Evolutionary conservation across 2,329 filamentous ascomycete genomes (phyloP), one percentile per base, ranked within the genome.

Genomic region (Colletotrichum tropicicola): DNA sequence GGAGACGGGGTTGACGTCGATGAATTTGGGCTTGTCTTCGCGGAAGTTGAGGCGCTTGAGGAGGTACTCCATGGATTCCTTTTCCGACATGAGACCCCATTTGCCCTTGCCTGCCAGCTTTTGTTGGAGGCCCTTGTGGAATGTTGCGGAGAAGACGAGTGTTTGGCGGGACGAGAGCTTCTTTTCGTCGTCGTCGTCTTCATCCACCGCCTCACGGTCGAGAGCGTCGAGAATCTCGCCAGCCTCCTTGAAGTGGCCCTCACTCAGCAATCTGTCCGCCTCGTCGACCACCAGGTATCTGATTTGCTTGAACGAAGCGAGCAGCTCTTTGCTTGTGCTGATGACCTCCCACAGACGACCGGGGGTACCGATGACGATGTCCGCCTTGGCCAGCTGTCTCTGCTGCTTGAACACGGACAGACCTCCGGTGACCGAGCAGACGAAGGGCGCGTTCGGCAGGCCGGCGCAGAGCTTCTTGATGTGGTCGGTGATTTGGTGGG

Each of bases 321-420:
- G 86, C 21, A 97, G 78, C 6, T 89, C 88, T 10, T 87, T 85
- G 45, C 91, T 92, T 1, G 89, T 88, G 75, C 92, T 93, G 64
- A 98, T 88, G 6, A 99, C 90, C 74, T 99, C 96, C 96, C 96
- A 99, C 47, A 98, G 78, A 65, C 96, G 89, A 23, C 96, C 96
- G 0, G 96, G 96, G 0, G 96, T 98, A 53, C 90, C 95, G 59
- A 99, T 88, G n/a, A 99, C 89, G 52, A 99, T 92, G 72, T 99
- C 94, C 2, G 95, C 95, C 72, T 90, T 89, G 48, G 89, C 86
- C 23, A 99, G 79, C 72, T 95, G 89, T 49, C 96, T 88, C 73
- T 97, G 91, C 75, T 99, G 96, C 79, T 99, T 99, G 69, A 96
- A 91, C n/a, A 98, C 86, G 3, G 96, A 97, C 30, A 99, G 79